These are phyloP conservation scores for Syzygium jambos DNA, from an alignment of 345 rosid species.

Conservation along the genomic window DNA sequence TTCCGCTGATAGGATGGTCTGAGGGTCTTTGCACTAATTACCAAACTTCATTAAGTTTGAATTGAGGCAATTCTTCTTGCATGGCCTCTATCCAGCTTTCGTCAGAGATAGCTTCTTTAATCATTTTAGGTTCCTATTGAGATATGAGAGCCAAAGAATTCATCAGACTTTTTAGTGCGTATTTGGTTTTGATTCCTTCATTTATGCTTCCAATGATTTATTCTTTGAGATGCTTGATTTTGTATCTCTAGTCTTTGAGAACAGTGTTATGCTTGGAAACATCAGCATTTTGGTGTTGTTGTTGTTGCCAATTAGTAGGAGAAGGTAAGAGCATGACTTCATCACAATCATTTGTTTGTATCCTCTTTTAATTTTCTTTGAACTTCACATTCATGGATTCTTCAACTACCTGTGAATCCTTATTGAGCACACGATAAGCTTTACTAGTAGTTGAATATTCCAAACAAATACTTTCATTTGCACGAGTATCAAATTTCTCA, in stretches of 20 bases:
- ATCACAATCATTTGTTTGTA: not conserved
- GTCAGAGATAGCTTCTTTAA: not conserved
- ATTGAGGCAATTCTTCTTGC: not conserved
- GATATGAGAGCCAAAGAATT: not conserved
- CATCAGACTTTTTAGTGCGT: not conserved
- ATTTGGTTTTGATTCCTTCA: not conserved
- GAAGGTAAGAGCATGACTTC: not conserved
- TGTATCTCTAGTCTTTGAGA: not conserved
- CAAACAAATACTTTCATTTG: not conserved
- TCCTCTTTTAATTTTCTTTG: too few relatives aligned
- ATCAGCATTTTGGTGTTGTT: not conserved
- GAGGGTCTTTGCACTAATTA: not conserved
- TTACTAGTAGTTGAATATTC: not conserved
- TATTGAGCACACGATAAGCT: not conserved
- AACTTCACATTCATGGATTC: not conserved
- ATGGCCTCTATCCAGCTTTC: not conserved
- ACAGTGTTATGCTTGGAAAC: not conserved
- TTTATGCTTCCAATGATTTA: not conserved
- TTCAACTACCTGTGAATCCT: too few relatives aligned
- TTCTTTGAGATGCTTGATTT: not conserved
- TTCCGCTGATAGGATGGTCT: not conserved
- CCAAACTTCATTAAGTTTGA: not conserved
- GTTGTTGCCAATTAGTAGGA: not conserved
- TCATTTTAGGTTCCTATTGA: too few relatives aligned
- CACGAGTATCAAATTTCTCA: not conserved